Conservation (phyloP, 2,329 filamentous ascomycete species). For the Blastomyces gilchristii region DNA sequence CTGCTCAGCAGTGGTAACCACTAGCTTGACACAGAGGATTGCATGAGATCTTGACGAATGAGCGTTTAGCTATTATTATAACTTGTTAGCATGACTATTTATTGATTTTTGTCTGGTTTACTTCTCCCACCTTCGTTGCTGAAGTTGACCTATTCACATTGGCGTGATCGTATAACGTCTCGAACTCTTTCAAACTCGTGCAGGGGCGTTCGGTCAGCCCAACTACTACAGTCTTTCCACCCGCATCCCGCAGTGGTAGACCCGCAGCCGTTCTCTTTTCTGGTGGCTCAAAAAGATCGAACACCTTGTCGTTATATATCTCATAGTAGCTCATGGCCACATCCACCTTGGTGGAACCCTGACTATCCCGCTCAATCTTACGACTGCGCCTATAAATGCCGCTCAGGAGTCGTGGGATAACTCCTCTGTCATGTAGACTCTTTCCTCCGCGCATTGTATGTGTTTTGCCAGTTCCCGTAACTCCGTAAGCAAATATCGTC, state of each 20-base stretch:
- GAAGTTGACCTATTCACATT: slow-evolving; percentile 85
- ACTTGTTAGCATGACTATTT: slow-evolving; percentile 14
- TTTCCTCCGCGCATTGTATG: slow-evolving; percentile 92
- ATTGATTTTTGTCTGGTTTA: not conserved
- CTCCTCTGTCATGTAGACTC: slow-evolving; percentile 72
- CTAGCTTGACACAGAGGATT: slow-evolving; percentile 80
- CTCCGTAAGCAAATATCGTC: slow-evolving; percentile 86
- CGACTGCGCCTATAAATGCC: slow-evolving; percentile 74
- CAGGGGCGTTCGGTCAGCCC: slow-evolving; percentile 76
- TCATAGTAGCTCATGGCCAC: slow-evolving; percentile 87
- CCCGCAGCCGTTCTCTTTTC: slow-evolving; percentile 78
- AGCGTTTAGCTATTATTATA: slow-evolving; percentile 56
- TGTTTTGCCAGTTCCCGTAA: slow-evolving; percentile 88
- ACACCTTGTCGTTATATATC: slow-evolving; percentile 95
- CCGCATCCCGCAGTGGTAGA: slow-evolving; percentile 72
- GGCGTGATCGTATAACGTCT: slow-evolving; percentile 78
- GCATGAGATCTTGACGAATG: slow-evolving; percentile 85
- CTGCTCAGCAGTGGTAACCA: slow-evolving; percentile 59
- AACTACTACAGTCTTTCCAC: slow-evolving; percentile 76
- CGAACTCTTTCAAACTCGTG: slow-evolving; percentile 78
- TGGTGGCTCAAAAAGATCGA: slow-evolving; percentile 74
- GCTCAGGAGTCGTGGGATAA: slow-evolving; percentile 77
- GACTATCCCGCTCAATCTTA: slow-evolving; percentile 72
- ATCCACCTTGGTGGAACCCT: slow-evolving; percentile 57
- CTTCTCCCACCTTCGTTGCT: slow-evolving; percentile 56